These are phyloP conservation scores for Mycena polygramma DNA, from an alignment of 768 basidiomycete genomes.

Conservation along the genomic window DNA sequence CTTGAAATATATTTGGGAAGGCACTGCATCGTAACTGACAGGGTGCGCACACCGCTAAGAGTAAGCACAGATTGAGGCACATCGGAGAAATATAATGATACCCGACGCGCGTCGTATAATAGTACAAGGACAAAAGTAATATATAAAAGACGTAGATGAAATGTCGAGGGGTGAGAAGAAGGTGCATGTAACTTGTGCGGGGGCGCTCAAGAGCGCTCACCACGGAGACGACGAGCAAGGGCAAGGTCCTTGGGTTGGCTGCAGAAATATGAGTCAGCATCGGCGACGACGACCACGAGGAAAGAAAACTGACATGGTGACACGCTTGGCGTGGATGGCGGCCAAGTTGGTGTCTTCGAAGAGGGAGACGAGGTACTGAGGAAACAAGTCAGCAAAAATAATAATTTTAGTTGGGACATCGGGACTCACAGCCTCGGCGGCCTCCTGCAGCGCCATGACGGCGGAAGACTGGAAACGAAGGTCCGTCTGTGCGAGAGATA, in stretches of 20 bases:
- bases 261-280: constrained; percentile 40
- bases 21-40: too few species aligned
- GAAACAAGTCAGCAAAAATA: background rate
- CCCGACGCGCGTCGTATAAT: too few species aligned
- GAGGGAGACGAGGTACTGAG: constrained; percentile 81
- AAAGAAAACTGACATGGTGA: constrained; percentile 40
- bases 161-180: too few species aligned
- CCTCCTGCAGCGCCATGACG: constrained; percentile 94
- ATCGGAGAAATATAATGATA: too few species aligned
- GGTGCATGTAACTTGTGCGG: too few species aligned
- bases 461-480: constrained; percentile 97
- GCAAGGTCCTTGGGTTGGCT: constrained; percentile 93
- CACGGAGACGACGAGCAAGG: constrained; percentile 87
- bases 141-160: too few species aligned
- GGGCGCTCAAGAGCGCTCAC: constrained; percentile 78
- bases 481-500: constrained; percentile 68
- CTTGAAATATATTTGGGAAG: too few species aligned
- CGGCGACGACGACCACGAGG: background rate
- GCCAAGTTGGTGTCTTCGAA: constrained; percentile 94
- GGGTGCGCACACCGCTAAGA: too few species aligned
- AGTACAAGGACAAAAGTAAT: too few species aligned
- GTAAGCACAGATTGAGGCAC: too few species aligned
- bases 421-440: constrained; percentile 73
- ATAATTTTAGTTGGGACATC: background rate
- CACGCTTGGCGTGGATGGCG: constrained; percentile 90